phyloP scores from a whole-genome alignment of 148 eudicot species.

The Chenopodium formosanum region DNA sequence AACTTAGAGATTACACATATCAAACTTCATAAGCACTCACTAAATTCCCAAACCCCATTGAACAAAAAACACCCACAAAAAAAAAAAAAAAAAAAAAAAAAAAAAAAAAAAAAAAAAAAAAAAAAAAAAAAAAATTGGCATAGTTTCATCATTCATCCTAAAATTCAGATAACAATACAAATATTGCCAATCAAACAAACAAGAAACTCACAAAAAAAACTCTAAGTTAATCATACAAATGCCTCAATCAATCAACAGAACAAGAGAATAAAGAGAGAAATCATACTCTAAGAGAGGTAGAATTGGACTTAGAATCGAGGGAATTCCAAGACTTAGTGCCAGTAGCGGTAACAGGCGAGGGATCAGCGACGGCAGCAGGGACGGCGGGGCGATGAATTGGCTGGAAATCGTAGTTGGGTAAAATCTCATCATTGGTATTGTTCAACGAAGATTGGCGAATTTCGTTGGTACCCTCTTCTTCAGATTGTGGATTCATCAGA shows the following conservation, averaged over 20 bases:
- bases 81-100: not conserved
- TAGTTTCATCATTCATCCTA: not conserved
- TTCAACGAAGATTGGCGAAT: not conserved
- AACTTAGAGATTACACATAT: not conserved
- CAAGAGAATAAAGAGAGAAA: not conserved
- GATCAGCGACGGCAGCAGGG: conserved; percentile 17
- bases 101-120: no score
- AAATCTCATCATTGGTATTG: conserved; percentile 52
- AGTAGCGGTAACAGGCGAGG: conserved; percentile 18
- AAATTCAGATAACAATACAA: not conserved
- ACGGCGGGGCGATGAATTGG: conserved; percentile 61
- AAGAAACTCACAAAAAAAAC: no score
- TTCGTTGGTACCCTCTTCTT: conserved; percentile 10
- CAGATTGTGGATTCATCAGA: conserved; percentile 59
- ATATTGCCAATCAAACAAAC: not conserved
- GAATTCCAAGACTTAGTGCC: conserved; percentile 60
- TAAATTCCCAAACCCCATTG: not conserved
- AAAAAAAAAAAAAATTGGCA: no score
- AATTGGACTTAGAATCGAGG: conserved; percentile 43
- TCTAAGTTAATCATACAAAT: not conserved
- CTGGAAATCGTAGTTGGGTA: conserved; percentile 83
- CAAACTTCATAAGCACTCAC: not conserved
- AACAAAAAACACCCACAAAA: not conserved
- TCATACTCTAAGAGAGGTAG: conserved; percentile 40
- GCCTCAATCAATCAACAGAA: not conserved